Base-by-base conservation (phyloP, 441 rosid species). In the Manihot esculenta region DNA sequence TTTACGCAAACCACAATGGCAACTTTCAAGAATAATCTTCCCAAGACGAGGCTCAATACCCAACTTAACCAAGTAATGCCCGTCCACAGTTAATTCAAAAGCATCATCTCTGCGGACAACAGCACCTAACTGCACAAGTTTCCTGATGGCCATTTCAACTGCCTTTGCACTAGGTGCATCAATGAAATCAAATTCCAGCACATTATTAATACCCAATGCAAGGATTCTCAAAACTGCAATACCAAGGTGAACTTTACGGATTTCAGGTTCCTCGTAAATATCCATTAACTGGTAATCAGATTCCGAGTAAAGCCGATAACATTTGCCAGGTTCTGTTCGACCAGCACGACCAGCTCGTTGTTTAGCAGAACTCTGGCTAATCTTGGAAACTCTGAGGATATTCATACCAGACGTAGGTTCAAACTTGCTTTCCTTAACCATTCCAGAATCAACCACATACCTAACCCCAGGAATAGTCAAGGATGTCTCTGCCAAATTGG, bases 291-390 rank as follows among this genome's bases (percentile, higher is more conserved):
- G 82, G 77, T 82, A 92, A 62, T 85, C 88, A 61, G 44, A 21
- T 53, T 72, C 72, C 2, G 91, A 64, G 70, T 92, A 94, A 38
- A 94, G 89, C 73, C 99, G 82, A 70, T 84, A 94, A 82, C 97
- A 94, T 73, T 72, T 83, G 64, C 97, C 99, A 17, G 96, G 89
- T 75, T 84, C 93, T 21, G 89, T 90, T 85, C 99, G 88, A 63
- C 97, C 99, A 58, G 99, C 99, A 82, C 97, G 99, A 73, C 97
- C 99, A 82, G 97, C 94, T 57, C 99, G 83, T 76, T 94, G 97
- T 41, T 78, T 83, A 51, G 99, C 97, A 68, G 97, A 94, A 80
- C 99, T 90, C 80, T 88, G 87, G 82, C 96, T 89, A 68, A 87
- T 78, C 76, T 73, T 68, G 77, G 91, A 76, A 61, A 94, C 92